A percentile compares a stretch with the other conserved stretches of the same genome.
Evolutionary conservation across 306 rosid species (phyloP).

Genomic region (Trifolium repens): DNA sequence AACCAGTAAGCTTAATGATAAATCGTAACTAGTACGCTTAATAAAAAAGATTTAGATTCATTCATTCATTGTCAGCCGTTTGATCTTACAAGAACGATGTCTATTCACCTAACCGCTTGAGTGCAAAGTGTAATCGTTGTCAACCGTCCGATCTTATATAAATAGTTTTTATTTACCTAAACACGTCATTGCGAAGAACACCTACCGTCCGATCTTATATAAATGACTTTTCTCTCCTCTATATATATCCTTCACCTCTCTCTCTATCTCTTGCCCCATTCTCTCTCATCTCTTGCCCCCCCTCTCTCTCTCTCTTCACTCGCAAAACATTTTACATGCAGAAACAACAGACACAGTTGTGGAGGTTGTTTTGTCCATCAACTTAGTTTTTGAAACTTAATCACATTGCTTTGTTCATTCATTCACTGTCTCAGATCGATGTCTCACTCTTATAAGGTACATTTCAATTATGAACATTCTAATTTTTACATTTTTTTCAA

Average conservation of each 20-base stretch:
- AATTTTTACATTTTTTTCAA: neutral
- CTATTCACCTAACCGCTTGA: neutral
- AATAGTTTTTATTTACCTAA: neutral
- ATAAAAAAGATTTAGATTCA: neutral
- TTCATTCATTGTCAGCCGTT: neutral
- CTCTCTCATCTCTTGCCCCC: neutral
- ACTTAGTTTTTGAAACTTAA: neutral
- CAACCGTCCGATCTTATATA: neutral
- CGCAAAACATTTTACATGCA: slow-evolving; percentile 35
- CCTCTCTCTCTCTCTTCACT: slow-evolving; percentile 14
- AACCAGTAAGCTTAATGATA: neutral
- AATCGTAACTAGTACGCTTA: too few species aligned
- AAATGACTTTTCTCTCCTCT: neutral
- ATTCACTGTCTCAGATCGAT: slow-evolving; percentile 42
- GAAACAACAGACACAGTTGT: slow-evolving; percentile 17
- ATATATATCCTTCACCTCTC: neutral
- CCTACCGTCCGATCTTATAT: neutral
- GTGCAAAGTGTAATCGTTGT: neutral
- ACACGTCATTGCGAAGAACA: neutral
- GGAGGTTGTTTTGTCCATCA: slow-evolving; percentile 22
- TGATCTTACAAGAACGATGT: neutral
- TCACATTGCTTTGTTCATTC: slow-evolving; percentile 33
- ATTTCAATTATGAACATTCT: neutral
- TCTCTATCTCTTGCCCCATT: neutral
- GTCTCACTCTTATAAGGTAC: slow-evolving; percentile 36